Base-by-base conservation (phyloP, 2,329 filamentous ascomycete genomes). In the Zelopaecilomyces penicillatus region DNA sequence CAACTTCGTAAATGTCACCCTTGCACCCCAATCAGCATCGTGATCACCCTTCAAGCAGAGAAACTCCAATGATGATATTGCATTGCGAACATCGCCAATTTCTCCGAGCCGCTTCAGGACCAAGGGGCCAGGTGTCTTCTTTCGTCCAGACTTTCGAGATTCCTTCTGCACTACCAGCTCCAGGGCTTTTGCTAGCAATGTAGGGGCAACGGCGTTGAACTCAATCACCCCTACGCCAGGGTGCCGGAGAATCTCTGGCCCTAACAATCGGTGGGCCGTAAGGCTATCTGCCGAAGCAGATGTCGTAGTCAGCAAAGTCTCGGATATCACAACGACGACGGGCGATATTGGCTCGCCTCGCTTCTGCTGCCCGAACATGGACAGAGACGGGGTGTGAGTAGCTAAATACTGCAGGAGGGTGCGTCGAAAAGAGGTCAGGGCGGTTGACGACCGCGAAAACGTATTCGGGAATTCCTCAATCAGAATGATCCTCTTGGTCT, bases 21-120 rank as follows among this genome's bases (percentile, higher is more conserved):
- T 87, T 37, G 83, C 80, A 10, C 87, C 79, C 87, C 87, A 85
- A 57, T 83, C 81, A 8, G 80, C 76, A 36, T 80, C 74, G n/a
- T 80, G 69, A 49, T 93, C 87, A 11, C 85, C 85, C 59, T 87
- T 84, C 34, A 96, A 64, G 58, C 89, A 96, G 9, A 98, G 74
- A 56, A 98, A 97, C 57, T 98, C 89, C 5, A 98, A 74, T 0
- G 89, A 86, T 1, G 89, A 90, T 29, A 95, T 78, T n/a, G 93
- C 93, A 62, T 83, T 97, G 49, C 93, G 80, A 42, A 98, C 83
- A 57, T 98, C 93, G 3, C 93, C 93, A 54, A 88, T 84, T 51
- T 95, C 88, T 1, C 88, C 85, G 1, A 98, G 75, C 29, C 71
- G 77, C 53, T 87, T 86, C 10, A 97, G 73, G 4, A 95, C 85